Percentiles rank a stretch among this genome's conserved stretches.
These are phyloP conservation scores for Tuber magnatum DNA, from an alignment of 495 filamentous ascomycete species.

Conservation along the genomic window DNA sequence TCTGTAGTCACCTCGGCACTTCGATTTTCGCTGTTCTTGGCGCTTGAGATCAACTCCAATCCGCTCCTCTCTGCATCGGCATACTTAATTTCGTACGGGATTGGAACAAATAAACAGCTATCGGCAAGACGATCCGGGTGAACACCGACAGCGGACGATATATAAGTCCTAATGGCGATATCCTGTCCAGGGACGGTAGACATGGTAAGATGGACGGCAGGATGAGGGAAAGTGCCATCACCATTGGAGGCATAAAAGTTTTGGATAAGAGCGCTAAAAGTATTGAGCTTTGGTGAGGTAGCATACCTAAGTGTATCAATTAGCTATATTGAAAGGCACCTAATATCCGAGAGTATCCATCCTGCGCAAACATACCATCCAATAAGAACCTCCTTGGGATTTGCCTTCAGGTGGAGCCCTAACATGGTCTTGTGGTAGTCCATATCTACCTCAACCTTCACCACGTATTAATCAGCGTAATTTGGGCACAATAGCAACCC, in stretches of 20 bases:
- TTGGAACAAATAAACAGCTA: slow-evolving; percentile 90
- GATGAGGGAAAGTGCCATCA: slow-evolving; percentile 92
- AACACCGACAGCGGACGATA: slow-evolving; percentile 88
- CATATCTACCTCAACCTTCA: slow-evolving; percentile 87
- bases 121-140: slow-evolving; percentile 90
- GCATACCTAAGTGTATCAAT: slow-evolving; percentile 55
- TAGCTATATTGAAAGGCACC: not conserved
- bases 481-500: not conserved
- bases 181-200: slow-evolving; percentile 76
- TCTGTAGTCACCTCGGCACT: slow-evolving; percentile 67
- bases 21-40: slow-evolving; percentile 70
- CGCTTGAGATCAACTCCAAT: slow-evolving; percentile 73
- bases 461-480: not conserved
- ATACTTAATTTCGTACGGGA: slow-evolving; percentile 85
- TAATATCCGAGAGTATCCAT: not conserved
- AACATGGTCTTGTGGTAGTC: slow-evolving; percentile 99
- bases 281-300: slow-evolving; percentile 89
- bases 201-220: slow-evolving; percentile 91
- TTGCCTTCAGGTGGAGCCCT: slow-evolving; percentile 81
- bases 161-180: slow-evolving; percentile 82
- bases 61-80: slow-evolving; percentile 88
- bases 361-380: slow-evolving; percentile 55
- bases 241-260: slow-evolving; percentile 98
- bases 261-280: slow-evolving; percentile 94
- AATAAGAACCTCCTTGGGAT: slow-evolving; percentile 85